Conservation (phyloP, 345 rosid species). For the Euphorbia peplus region DNA sequence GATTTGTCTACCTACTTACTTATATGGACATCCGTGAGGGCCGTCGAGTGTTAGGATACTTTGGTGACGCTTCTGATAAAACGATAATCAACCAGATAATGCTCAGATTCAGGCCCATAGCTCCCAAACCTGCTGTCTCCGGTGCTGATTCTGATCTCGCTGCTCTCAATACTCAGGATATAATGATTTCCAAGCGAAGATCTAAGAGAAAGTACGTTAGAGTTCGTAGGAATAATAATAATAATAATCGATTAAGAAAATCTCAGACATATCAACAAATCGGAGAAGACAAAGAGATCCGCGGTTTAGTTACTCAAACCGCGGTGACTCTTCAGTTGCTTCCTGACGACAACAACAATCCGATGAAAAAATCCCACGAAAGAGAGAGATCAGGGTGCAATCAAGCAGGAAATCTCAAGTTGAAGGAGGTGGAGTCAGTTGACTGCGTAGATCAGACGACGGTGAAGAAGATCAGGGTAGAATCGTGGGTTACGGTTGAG, state of each 20-base stretch:
- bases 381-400: constrained; percentile 27
- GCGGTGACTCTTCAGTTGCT: constrained; percentile 51
- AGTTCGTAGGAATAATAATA: constrained; percentile 48
- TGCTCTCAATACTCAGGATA: constrained; percentile 19
- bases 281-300: constrained; percentile 5
- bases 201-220: constrained; percentile 71
- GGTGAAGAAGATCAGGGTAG: constrained; percentile 23
- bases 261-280: constrained; percentile 21
- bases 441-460: constrained; percentile 19
- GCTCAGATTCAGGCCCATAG: constrained; percentile 87
- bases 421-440: constrained; percentile 14
- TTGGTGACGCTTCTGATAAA: constrained; percentile 33
- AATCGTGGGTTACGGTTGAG: constrained; percentile 73
- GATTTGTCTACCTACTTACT: neutral
- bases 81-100: constrained; percentile 50
- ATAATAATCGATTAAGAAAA: constrained; percentile 16
- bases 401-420: constrained; percentile 15
- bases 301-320: neutral
- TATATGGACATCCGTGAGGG: constrained; percentile 8
- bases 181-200: constrained; percentile 33
- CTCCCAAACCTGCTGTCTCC: constrained; percentile 62
- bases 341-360: constrained; percentile 23
- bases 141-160: constrained; percentile 19
- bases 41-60: constrained; percentile 25
- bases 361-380: neutral